Percentiles rank a stretch among this genome's conserved stretches.
Conservation (phyloP, 306 rosid species). For the Datisca glomerata region DNA sequence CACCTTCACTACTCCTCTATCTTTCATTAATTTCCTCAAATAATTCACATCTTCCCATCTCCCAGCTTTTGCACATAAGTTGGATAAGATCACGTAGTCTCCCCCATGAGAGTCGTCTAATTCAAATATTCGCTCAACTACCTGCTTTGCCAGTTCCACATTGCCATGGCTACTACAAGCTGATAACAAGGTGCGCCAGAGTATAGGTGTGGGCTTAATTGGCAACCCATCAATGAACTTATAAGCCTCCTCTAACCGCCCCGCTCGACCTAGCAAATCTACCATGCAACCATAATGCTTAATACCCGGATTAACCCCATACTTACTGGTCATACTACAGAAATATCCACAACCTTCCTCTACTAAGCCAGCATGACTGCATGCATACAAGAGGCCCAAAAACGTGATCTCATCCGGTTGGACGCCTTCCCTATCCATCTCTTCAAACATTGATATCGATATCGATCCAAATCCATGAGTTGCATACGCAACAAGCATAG, state of each 20-base stretch:
- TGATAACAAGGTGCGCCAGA: constrained; percentile 73
- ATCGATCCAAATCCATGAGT: constrained; percentile 57
- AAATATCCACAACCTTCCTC: constrained; percentile 55
- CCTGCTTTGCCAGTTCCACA: constrained; percentile 61
- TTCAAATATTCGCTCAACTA: constrained; percentile 40
- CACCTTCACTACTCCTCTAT: constrained; percentile 50
- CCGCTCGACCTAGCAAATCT: constrained; percentile 77
- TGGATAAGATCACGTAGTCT: constrained; percentile 73
- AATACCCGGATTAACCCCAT: constrained; percentile 47
- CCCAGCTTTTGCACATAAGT: constrained; percentile 57
- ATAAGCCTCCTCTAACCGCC: constrained; percentile 54
- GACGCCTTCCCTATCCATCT: constrained; percentile 44
- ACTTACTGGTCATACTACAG: constrained; percentile 37
- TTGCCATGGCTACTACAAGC: constrained; percentile 59
- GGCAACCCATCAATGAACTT: constrained; percentile 50
- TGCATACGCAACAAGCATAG: constrained; percentile 63
- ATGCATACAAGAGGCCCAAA: constrained; percentile 61
- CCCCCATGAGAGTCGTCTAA: constrained; percentile 79
- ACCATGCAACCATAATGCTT: constrained; percentile 91
- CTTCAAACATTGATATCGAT: constrained; percentile 48
- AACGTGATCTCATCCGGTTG: constrained; percentile 67
- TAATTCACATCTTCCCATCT: constrained; percentile 75
- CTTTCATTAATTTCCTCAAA: constrained; percentile 58
- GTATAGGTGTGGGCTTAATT: constrained; percentile 52
- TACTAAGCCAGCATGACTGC: constrained; percentile 72